Evolutionary conservation across 768 basidiomycete genomes (phyloP), one percentile per base, ranked within the genome.

Genomic region (Chalciporus piperatus): DNA sequence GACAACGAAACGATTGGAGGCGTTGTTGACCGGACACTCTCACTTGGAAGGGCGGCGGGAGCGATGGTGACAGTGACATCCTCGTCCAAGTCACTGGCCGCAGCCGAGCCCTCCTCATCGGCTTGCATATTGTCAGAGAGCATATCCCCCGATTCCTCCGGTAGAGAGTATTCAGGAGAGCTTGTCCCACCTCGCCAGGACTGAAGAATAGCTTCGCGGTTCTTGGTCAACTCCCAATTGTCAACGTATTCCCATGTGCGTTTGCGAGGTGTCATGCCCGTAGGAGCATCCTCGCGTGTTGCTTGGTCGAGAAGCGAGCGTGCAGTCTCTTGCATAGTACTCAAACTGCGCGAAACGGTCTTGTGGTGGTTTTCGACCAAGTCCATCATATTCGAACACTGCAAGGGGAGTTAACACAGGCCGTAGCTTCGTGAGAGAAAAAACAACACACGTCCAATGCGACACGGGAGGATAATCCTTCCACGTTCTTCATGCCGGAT

Each of bases 261-360:
- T 73, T 89, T 92, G 41, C 80, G 81, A 32, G 92, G 92, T 3
- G 91, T 93, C 48, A 71, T 70, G 6, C 91, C 91, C 13, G 85
- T 89, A 1, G 87, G 70, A 19, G 70, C 63, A 60, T 92, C 91
- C 48, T 82, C 81, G 50, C 72, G 77, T 8, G 78, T 73, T 9
- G 84, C 89, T 49, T 83, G 74, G 25, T 82, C 78, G 7, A 75
- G 63, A 19, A 92, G 69, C 13, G 73, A 68, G 27, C 76, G 72
- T 3, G 77, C 78, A 2, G 78, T 77, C 19, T 76, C 71, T 40
- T 79, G 78, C 19, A 88, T 65, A 5, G 73, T 65, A 5, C 73
- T 61, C 6, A 92, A 64, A 27, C 79, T 73, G 11, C 67, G 66
- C 10, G 66, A 65, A 2, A 78, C 71, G 16, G 70, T 61, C 23